These are phyloP conservation scores for Sugiyamaella xylanicola DNA, from an alignment of 1,139 yeast genomes.

Conservation along the genomic window DNA sequence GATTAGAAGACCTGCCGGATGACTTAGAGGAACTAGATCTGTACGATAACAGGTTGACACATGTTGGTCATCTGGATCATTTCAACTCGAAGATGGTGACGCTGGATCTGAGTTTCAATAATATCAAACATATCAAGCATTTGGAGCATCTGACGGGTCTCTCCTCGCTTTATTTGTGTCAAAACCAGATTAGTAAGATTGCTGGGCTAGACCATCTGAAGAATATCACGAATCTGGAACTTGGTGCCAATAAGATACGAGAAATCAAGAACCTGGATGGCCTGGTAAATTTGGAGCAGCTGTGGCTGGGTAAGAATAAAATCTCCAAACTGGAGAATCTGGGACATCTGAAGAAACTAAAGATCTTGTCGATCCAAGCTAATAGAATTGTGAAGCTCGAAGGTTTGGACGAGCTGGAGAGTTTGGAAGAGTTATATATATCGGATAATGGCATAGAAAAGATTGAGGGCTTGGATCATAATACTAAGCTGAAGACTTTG, in stretches of 20 bases:
- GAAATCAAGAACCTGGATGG: constrained; percentile 59
- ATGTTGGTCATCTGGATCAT: constrained; percentile 70
- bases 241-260: constrained; percentile 86
- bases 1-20: constrained; percentile 62
- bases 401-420: constrained; percentile 70
- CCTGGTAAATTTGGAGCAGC: constrained; percentile 61
- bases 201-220: constrained; percentile 62
- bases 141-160: constrained; percentile 63
- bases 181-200: constrained; percentile 78
- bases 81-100: constrained; percentile 54
- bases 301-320: constrained; percentile 93
- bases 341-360: constrained; percentile 59
- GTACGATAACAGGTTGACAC: constrained; percentile 89
- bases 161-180: constrained; percentile 78
- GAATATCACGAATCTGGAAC: constrained; percentile 71
- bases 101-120: constrained; percentile 88
- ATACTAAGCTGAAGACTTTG: constrained; percentile 65
- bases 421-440: constrained; percentile 82
- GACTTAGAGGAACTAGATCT: constrained; percentile 77
- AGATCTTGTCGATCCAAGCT: constrained; percentile 84
- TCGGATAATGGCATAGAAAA: constrained; percentile 80
- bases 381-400: constrained; percentile 79
- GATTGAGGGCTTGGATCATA: constrained; percentile 77
- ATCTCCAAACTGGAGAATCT: constrained; percentile 69
- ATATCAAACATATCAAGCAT: constrained; percentile 83